Evolutionary conservation across 73 alveolate genomes (phyloP).

Genomic region (Paramecium sexaurelia): DNA sequence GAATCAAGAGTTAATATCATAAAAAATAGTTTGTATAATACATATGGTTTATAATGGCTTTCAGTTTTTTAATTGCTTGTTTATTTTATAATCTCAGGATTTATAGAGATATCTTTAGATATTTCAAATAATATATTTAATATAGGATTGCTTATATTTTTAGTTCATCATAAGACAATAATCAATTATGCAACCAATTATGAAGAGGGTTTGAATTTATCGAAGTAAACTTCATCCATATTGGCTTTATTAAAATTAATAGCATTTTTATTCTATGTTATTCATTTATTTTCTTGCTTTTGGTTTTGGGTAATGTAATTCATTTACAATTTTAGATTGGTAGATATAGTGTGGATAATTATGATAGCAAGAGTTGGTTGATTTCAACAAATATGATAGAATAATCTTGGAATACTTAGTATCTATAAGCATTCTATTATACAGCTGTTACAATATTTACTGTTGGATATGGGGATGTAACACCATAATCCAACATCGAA

Average conservation of each 20-base stretch:
- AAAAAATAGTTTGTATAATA: not conserved
- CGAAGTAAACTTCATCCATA: not conserved
- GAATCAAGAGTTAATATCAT: not conserved
- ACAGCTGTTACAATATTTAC: slow-evolving; percentile 82
- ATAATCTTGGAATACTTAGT: slow-evolving; percentile 24
- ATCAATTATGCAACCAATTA: slow-evolving; percentile 6
- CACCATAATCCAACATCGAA: slow-evolving; percentile 70
- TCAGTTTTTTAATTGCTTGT: not conserved
- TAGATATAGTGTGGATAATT: slow-evolving; percentile 9
- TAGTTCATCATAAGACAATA: slow-evolving; percentile 26
- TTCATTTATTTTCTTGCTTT: slow-evolving; percentile 43
- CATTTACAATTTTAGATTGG: not conserved
- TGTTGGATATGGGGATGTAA: slow-evolving; percentile 84
- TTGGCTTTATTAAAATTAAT: not conserved
- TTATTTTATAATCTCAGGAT: not conserved
- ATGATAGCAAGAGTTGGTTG: slow-evolving; percentile 69
- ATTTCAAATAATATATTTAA: not conserved
- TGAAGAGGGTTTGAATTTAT: slow-evolving; percentile 15
- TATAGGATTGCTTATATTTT: not conserved
- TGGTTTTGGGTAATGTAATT: slow-evolving; percentile 40
- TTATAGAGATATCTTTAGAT: not conserved
- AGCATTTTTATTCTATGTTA: not conserved
- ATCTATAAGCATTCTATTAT: slow-evolving; percentile 76
- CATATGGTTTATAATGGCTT: slow-evolving; percentile 12
- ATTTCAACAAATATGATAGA: not conserved